Percentiles rank a stretch among this genome's conserved stretches.
These are phyloP conservation scores for Trichoderma aggressivum DNA, from an alignment of 2,329 filamentous ascomycete species.

Conservation along the genomic window DNA sequence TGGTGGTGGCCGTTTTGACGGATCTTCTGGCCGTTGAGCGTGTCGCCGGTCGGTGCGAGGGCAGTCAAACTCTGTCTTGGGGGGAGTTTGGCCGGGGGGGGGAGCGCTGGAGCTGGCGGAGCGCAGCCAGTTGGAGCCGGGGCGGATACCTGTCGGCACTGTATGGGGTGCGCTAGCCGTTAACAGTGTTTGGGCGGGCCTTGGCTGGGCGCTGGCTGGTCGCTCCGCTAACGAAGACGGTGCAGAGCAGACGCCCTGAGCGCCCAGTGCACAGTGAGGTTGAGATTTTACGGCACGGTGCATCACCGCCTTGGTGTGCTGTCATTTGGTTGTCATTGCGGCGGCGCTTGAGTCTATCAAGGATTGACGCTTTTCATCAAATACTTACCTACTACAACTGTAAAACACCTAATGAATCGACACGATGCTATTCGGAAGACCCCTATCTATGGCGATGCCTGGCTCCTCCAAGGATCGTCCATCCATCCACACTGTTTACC, in stretches of 20 bases:
- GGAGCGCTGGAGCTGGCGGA: slow-evolving; percentile 14
- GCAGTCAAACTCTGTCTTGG: slow-evolving; percentile 35
- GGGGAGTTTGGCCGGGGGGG: slow-evolving; percentile 20
- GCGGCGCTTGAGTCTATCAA: not conserved
- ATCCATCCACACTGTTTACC: not conserved
- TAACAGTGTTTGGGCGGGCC: slow-evolving; percentile 12
- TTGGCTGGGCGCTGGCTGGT: not conserved
- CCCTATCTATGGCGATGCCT: not conserved
- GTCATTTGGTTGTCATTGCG: not conserved
- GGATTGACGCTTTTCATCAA: no score
- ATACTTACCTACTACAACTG: no score
- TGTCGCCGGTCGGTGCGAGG: slow-evolving; percentile 29
- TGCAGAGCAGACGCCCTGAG: not conserved
- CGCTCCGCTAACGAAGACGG: slow-evolving; percentile 5
- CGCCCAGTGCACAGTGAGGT: not conserved
- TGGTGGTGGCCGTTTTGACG: slow-evolving; percentile 31
- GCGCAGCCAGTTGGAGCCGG: not conserved
- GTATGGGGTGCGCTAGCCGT: slow-evolving; percentile 9
- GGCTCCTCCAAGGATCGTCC: not conserved
- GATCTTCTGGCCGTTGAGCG: slow-evolving; percentile 29
- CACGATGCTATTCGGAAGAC: not conserved
- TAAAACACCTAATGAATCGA: not conserved
- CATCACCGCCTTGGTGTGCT: slow-evolving; percentile 5
- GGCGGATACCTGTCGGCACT: slow-evolving; percentile 7
- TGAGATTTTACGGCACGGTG: not conserved